Conservation (phyloP, 2,329 filamentous ascomycete species). For the Aphanocladium album region DNA sequence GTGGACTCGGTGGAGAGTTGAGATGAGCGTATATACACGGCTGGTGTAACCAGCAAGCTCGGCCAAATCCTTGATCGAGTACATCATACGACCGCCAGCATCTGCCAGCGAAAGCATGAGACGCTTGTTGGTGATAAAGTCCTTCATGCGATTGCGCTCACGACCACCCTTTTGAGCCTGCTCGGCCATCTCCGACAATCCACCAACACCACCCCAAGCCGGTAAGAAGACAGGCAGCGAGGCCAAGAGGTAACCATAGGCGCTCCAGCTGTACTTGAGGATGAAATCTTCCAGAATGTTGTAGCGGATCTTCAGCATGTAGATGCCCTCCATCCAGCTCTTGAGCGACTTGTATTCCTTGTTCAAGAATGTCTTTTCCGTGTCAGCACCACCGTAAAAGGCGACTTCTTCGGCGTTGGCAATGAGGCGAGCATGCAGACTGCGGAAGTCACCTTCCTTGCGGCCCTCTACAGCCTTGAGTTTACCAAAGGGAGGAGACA, state of each 20-base stretch:
- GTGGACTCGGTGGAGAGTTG: conserved; percentile 88
- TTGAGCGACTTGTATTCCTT: conserved; percentile 89
- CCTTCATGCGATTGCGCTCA: conserved; percentile 87
- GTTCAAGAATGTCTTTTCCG: conserved; percentile 89
- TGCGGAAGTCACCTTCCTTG: conserved; percentile 91
- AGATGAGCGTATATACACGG: conserved; percentile 91
- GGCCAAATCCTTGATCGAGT: conserved; percentile 95
- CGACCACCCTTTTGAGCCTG: conserved; percentile 48
- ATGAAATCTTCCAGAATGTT: conserved; percentile 99
- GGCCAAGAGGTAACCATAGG: conserved; percentile 90
- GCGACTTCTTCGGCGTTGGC: conserved; percentile 97
- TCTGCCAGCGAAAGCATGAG: conserved; percentile 97
- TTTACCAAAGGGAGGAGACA: conserved; percentile 95
- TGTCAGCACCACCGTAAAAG: conserved; percentile 93
- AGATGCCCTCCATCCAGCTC: conserved; percentile 97
- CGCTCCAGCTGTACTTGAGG: conserved; percentile 97
- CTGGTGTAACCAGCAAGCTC: conserved; percentile 95
- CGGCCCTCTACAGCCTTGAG: conserved; percentile 93
- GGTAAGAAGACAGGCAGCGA: conserved; percentile 92
- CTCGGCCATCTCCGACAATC: conserved; percentile 60
- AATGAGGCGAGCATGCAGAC: conserved; percentile 83
- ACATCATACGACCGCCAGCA: conserved; percentile 98
- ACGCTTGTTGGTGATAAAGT: conserved; percentile 98
- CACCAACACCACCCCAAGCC: conserved; percentile 83
- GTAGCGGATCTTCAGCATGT: conserved; percentile 95